Evolutionary conservation across 208 protist genomes (phyloP).

Genomic region (Trypanosoma vivax): DNA sequence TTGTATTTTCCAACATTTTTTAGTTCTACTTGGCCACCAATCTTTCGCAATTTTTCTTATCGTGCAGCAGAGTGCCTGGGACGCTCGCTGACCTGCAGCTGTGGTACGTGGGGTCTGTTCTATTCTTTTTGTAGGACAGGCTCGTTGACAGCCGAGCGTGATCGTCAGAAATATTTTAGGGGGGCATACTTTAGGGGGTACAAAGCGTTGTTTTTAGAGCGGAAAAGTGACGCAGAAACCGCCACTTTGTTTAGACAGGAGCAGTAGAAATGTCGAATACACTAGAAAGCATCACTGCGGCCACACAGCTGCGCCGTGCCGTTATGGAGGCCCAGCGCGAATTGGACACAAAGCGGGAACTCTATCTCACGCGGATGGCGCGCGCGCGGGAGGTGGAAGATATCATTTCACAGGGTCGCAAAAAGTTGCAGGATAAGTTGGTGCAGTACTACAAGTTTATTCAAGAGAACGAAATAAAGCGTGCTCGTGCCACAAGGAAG

Average conservation of each 20-base stretch:
- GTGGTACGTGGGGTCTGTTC: no score
- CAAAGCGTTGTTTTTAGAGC: not conserved
- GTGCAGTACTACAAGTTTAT: slow-evolving; percentile 94
- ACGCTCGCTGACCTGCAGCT: no score
- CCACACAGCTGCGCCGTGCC: slow-evolving; percentile 74
- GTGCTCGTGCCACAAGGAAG: slow-evolving; percentile 82
- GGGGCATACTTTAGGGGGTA: no score
- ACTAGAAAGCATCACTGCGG: slow-evolving; percentile 87
- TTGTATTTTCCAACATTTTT: no score
- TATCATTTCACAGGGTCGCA: slow-evolving; percentile 62
- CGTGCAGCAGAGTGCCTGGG: no score
- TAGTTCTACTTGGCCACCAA: no score
- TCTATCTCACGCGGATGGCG: slow-evolving; percentile 80
- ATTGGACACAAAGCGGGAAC: slow-evolving; percentile 78
- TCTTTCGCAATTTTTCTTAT: no score
- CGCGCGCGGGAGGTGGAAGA: slow-evolving; percentile 78
- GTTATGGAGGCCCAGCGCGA: slow-evolving; percentile 85
- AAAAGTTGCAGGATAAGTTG: slow-evolving; percentile 84
- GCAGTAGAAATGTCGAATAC: slow-evolving; percentile 53
- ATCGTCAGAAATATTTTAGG: no score
- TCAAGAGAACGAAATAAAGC: slow-evolving; percentile 91
- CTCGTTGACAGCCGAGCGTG: no score
- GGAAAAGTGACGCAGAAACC: not conserved
- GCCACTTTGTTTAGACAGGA: not conserved
- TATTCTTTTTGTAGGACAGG: no score